Percentiles rank a stretch among this genome's conserved stretches.
phyloP scores from a whole-genome alignment of 2,329 filamentous ascomycete species.

The Alternaria hordeiaustralica region DNA sequence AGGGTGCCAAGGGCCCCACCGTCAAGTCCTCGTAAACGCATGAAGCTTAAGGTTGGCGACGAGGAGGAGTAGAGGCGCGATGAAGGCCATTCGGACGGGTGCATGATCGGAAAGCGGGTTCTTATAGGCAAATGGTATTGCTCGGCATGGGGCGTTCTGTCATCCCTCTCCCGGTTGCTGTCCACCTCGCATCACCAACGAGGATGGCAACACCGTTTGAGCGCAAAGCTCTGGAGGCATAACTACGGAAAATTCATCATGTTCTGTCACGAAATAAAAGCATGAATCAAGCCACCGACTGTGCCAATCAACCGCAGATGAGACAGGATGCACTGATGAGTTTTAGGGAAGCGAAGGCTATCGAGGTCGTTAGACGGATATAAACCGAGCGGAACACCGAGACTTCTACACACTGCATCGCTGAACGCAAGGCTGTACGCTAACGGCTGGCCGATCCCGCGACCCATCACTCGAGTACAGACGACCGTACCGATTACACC shows the following conservation, averaged over 20 bases:
- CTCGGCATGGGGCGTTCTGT: slow-evolving; percentile 49
- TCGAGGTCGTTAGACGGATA: not conserved
- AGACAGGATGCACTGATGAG: slow-evolving; percentile 1
- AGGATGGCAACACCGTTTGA: slow-evolving; percentile 36
- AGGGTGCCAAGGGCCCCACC: slow-evolving; percentile 75
- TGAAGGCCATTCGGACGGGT: slow-evolving; percentile 34
- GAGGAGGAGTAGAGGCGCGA: slow-evolving; percentile 32
- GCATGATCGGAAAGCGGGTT: slow-evolving; percentile 41
- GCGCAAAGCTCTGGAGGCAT: slow-evolving; percentile 45
- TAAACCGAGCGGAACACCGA: not conserved
- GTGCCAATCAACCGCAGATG: slow-evolving; percentile 2
- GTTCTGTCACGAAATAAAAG: slow-evolving; percentile 49
- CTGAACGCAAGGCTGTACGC: not conserved
- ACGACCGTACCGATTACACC: not conserved
- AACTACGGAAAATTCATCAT: slow-evolving; percentile 49
- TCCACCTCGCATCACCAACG: slow-evolving; percentile 40
- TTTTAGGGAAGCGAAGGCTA: not conserved
- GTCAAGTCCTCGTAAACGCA: slow-evolving; percentile 30
- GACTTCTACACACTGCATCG: not conserved
- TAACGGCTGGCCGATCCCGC: not conserved
- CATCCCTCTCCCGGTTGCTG: slow-evolving; percentile 43
- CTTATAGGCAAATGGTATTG: slow-evolving; percentile 46
- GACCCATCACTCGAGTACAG: not conserved
- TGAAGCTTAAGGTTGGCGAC: slow-evolving; percentile 17
- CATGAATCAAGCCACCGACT: slow-evolving; percentile 26